Base-by-base conservation (phyloP, 2,329 filamentous ascomycete genomes). In the Monosporascus sp. region DNA sequence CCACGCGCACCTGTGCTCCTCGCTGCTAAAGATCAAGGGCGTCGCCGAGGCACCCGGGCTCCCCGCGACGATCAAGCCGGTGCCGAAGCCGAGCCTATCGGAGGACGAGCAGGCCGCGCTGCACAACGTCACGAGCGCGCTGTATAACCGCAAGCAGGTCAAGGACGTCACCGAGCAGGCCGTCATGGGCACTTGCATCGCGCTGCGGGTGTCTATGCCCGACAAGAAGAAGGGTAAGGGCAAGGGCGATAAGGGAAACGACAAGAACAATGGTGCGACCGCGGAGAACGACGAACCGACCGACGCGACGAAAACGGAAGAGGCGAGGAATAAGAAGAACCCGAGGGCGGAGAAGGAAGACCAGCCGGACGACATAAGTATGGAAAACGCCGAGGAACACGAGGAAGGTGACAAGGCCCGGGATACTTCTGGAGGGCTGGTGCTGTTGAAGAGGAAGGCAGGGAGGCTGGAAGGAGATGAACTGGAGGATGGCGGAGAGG, bases 91-190 rank as follows among this genome's bases (percentile, higher is more conserved):
- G 7, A 70, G 78, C 1, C 65, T 83, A 3, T 72, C 76, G 2
- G 77, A 79, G 44, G 80, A 83, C 50, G 78, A 83, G 60, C 72
- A 69, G 50, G 59, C 66, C 0, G 74, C 78, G 3, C 68, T 83
- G 26, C 81, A 84, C 61, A 84, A 84, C 63, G 81, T 85, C 50
- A 84, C 82, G 26, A 84, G 81, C 55, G 75, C 74, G 7, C 69
- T 85, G 3, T 83, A 77, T 64, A 83, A 80, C 54, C 71, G 75
- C 50, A 73, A 73, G 6, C 71, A 76, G 31, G 80, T 83, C 51
- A 77, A 75, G 58, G 71, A 76, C 49, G 73, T 74, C 3, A 67
- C 81, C 9, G 73, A 77, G 26, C 73, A 75, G 61, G 80, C 79
- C 1, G 59, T 83, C 16, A 69, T 70, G 52, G 74, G 70, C 27